Base-by-base conservation (phyloP, 2,329 filamentous ascomycete species). In the Apiospora marii region DNA sequence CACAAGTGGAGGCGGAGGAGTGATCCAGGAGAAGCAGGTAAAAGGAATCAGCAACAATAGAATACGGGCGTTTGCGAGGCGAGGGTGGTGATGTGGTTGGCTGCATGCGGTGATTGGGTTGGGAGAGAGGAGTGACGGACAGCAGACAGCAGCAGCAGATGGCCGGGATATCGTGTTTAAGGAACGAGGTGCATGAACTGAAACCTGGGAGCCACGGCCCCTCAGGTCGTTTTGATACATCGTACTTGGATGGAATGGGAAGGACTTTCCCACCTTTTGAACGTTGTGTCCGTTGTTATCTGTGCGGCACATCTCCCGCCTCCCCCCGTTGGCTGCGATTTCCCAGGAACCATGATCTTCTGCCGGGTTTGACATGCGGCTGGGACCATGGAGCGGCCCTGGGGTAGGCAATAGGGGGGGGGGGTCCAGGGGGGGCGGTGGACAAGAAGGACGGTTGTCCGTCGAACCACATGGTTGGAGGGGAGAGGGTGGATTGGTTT, bases 281-380 rank as follows among this genome's bases (percentile, higher is more conserved):
- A 37, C 16, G 53, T 34, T 37, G 8, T 61, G 19, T 13, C 30
- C 30, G 34, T 41, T 10, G 34, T 27, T 41, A n/a, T 61, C 14
- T 41, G 58, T 64, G 22, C 58, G 58, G 58, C 34, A 34, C 34
- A 64, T 41, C 34, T 64, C 58, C 58, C 58, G 58, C 19, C 30
- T 64, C 58, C 58, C 53, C 53, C 58, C 58, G 34, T 49, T 49
- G 19, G 7, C 46, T 64, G 53, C 53, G 53, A 61, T 61, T 58
- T 61, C 53, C 58, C 19, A 64, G 58, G 58, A 64, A 64, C 58
- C 58, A 64, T 64, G 58, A 64, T 64, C 58, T 64, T 41, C 58
- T 64, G 10, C 58, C 22, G 34, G 58, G 58, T 64, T 64, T 64
- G 53, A 37, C 30, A 34, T 64, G 30, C 53, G 53, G 53, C 53